These are phyloP conservation scores for Friedmanniomyces simplex DNA, from an alignment of 495 filamentous ascomycete species.

Conservation along the genomic window DNA sequence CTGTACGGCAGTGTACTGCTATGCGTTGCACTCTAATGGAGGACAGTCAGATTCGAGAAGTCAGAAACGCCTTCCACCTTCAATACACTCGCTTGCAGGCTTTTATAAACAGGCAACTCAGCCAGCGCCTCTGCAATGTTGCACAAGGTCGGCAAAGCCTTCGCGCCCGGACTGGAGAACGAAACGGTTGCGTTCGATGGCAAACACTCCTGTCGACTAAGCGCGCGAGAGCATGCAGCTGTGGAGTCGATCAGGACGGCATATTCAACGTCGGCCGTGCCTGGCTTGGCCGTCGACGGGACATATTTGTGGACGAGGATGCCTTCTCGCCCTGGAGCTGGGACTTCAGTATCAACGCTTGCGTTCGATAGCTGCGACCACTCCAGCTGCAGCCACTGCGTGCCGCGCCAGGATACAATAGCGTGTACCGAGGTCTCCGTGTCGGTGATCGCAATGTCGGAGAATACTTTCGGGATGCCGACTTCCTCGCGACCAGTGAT, in stretches of 20 bases:
- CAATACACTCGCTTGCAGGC: neutral
- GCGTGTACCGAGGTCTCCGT: conserved; percentile 19
- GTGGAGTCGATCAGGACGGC: conserved; percentile 27
- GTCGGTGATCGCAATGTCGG: conserved; percentile 36
- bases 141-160: neutral
- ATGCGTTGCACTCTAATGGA: no score
- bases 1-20: no score
- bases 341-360: no score
- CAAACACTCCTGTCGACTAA: neutral
- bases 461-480: conserved; percentile 47
- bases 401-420: neutral
- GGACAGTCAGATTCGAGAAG: neutral
- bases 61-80: neutral
- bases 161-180: neutral
- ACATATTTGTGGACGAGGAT: conserved; percentile 40
- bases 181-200: neutral
- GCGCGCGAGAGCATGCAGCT: neutral
- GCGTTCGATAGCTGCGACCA: neutral
- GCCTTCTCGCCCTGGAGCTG: conserved; percentile 25
- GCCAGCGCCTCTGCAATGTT: neutral
- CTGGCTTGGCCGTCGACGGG: conserved; percentile 36
- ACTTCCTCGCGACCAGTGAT: conserved; percentile 45
- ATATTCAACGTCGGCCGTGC: conserved; percentile 38
- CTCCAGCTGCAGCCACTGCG: neutral
- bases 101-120: neutral